Evolutionary conservation across 2,329 filamentous ascomycete genomes (phyloP), one percentile per base, ranked within the genome.

Genomic region (Neurospora sp.): DNA sequence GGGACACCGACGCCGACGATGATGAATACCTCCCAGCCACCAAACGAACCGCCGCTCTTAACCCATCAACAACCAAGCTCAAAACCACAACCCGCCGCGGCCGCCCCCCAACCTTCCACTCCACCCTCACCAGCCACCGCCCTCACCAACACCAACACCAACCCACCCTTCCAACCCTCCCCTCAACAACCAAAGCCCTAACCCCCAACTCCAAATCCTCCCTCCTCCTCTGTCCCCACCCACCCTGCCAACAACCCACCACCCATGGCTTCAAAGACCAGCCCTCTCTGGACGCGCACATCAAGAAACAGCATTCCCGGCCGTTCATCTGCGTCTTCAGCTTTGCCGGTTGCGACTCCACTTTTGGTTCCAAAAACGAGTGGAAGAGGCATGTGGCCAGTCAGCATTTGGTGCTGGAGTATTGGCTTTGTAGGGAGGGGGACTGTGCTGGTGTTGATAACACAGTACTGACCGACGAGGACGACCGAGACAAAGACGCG

Each of bases 351-450:
- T 98, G 95, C 80, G 73, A 72, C 0, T 87, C 89, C 2, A 89
- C 85, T 0, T 97, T 97, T 76, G 85, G 86, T 3, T 90, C 86
- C 74, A 97, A 97, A 81, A 97, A 97, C 78, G 94, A 97, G 79
- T 97, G 95, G 95, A 97, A 97, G 79, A 89, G 95, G 0, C 95
- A 98, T 77, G 88, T 95, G 75, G 82, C 84, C 39, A 91, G 91
- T 0, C 91, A 97, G 77, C 95, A 98, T 77, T 83, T 97, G 28
- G 87, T 90, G 69, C 83, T 92, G 3, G 82, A 86, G 66, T 91
- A 89, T 80, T 97, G 90, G 87, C 84, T 90, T 70, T 98, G 94
- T 81, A 86, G 89, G 73, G 82, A 91, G 39, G 90, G 87, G 72
- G 76, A 79, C 8, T 90, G 88, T 77, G 79, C 77, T 76, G 33